A percentile compares a stretch with the other conserved stretches of the same genome.
phyloP scores from a whole-genome alignment of 805 yeast genomes.

The Kodamaea laetipori region DNA sequence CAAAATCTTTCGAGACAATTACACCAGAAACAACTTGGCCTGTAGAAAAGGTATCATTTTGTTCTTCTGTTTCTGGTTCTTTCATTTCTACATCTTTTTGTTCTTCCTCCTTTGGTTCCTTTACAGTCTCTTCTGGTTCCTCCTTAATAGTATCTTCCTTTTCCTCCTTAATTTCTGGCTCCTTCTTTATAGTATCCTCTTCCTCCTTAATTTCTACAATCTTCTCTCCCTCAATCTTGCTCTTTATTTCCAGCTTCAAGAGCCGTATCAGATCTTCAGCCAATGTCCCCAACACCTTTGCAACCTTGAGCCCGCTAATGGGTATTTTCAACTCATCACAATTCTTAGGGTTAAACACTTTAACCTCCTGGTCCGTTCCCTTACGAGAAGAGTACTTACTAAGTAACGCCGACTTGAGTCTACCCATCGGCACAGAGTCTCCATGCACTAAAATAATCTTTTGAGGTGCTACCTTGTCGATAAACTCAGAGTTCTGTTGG shows the following conservation, averaged over 20 bases:
- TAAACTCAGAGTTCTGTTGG: slow-evolving; percentile 88
- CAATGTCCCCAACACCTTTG: slow-evolving; percentile 63
- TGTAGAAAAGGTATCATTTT: slow-evolving; percentile 11
- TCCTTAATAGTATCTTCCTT: slow-evolving; percentile 16
- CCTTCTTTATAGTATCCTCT: slow-evolving; percentile 4
- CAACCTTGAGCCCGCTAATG: slow-evolving; percentile 81
- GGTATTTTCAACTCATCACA: slow-evolving; percentile 77
- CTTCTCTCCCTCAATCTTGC: slow-evolving; percentile 49
- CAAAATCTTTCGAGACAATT: slow-evolving; percentile 87
- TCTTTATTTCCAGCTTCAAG: slow-evolving; percentile 56
- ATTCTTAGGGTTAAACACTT: slow-evolving; percentile 88
- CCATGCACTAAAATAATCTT: slow-evolving; percentile 94
- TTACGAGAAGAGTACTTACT: slow-evolving; percentile 81
- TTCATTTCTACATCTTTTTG: slow-evolving; percentile 7
- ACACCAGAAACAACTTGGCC: slow-evolving; percentile 69
- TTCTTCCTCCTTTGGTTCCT: slow-evolving; percentile 2
- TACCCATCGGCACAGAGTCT: slow-evolving; percentile 97
- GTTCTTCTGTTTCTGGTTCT: slow-evolving; percentile 15
- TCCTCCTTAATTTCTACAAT: slow-evolving; percentile 29
- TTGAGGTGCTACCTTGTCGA: slow-evolving; percentile 81
- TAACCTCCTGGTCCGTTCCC: slow-evolving; percentile 86
- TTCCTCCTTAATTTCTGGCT: slow-evolving; percentile 14
- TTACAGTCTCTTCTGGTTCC: slow-evolving; percentile 14
- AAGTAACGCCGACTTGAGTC: slow-evolving; percentile 86
- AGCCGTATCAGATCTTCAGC: slow-evolving; percentile 45